Base-by-base conservation (phyloP, 148 eudicot species). In the Amaranthus cruentus region DNA sequence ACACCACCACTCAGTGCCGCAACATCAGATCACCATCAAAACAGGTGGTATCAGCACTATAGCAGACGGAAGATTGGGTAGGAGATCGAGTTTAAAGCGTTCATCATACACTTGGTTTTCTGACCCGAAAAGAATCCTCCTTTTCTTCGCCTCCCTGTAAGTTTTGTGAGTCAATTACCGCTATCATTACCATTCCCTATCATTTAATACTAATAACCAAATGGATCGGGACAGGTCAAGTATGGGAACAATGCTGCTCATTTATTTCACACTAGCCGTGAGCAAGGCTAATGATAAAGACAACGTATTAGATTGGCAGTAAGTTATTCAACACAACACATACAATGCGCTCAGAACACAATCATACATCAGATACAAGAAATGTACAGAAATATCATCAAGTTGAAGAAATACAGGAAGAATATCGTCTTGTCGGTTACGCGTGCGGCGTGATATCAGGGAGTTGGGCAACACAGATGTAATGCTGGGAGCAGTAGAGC, bases 101-200 rank as follows among this genome's bases (percentile, higher is more conserved):
- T 70, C 93, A 7, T 56, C 85, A 18, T 14, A 76, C 21, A 68
- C 80, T 12, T 83, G 87, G 85, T 74, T 76, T 18, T 63, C 80
- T 52, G 78, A 90, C 53, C 93, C 96, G 0, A 90, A 85, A 69
- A 87, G 89, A 73, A 85, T 92, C 66, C 81, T 90, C 63, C 71
- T 92, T 75, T 70, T 87, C 85, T 88, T 92, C 69, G 97, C 97
- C 68, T 85, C 97, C 9, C 72, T 92, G 97, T 92, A 80, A 82
- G 97, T 84, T 52, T 46, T 59, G 38, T 28, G 38, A 28, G 38
- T 10, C 54, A n/a, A 12, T 47, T 4, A 14, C 15, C 21, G 48
- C 11, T 10, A 65, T 43, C 6, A 3, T 6, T 62, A 48, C 14
- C 14, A 5, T 48, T 9, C 9, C 18, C 13, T n/a, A 13, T 5